Percentiles rank a stretch among this genome's conserved stretches.
phyloP scores from a whole-genome alignment of 306 rosid species.

The Crotalaria pallida region DNA sequence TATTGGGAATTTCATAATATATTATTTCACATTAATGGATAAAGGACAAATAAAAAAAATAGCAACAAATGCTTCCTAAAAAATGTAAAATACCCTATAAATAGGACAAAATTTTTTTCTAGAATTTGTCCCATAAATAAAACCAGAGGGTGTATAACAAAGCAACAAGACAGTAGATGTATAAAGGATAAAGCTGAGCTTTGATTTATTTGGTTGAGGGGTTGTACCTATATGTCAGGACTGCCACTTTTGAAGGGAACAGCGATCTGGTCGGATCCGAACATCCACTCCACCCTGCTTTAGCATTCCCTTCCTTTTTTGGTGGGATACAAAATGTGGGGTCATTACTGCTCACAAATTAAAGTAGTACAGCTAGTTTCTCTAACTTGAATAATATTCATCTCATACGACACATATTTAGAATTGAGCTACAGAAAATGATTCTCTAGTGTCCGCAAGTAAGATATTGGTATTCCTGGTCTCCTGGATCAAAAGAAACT shows the following conservation, averaged over 20 bases:
- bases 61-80: too few relatives aligned
- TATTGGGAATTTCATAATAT: too few relatives aligned
- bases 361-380: too few relatives aligned
- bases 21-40: too few relatives aligned
- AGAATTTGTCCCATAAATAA: too few relatives aligned
- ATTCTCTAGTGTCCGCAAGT: not conserved
- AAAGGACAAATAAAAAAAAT: too few relatives aligned
- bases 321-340: not conserved
- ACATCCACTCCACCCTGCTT: conserved; percentile 43
- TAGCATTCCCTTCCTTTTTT: not conserved
- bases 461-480: not conserved
- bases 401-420: not conserved
- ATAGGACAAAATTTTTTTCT: too few relatives aligned
- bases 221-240: conserved; percentile 26
- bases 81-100: too few relatives aligned
- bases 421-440: not conserved
- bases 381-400: not conserved
- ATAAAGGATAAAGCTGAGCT: not conserved
- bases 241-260: conserved; percentile 43
- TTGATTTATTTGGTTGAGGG: conserved; percentile 20
- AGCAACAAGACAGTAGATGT: conserved; percentile 1
- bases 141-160: too few relatives aligned
- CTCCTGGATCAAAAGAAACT: not conserved
- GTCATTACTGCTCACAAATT: not conserved
- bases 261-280: conserved; percentile 35